Evolutionary conservation across 345 rosid genomes (phyloP).

Genomic region (Camelina neglecta): DNA sequence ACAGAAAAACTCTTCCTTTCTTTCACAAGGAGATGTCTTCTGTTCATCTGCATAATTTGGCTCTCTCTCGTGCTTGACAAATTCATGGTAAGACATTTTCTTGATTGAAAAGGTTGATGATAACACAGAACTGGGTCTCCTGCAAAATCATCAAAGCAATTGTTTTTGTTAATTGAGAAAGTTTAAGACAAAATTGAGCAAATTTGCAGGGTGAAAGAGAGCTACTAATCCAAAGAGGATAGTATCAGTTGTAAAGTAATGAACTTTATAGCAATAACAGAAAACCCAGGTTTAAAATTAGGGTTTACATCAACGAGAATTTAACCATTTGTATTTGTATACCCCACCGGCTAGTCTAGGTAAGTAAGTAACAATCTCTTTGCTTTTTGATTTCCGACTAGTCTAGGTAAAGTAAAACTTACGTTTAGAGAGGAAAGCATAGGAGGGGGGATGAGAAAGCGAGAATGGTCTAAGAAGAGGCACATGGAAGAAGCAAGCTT

Average conservation of each 20-base stretch:
- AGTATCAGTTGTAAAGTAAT: not conserved
- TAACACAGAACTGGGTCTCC: constrained; percentile 29
- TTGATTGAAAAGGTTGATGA: constrained; percentile 31
- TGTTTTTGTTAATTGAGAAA: not conserved
- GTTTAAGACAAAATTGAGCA: not conserved
- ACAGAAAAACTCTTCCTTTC: constrained; percentile 42
- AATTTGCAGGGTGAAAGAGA: constrained; percentile 21
- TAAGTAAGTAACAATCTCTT: constrained; percentile 13
- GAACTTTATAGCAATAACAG: constrained; percentile 23
- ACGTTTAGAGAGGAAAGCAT: constrained; percentile 23
- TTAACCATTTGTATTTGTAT: not conserved
- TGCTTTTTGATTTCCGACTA: not conserved
- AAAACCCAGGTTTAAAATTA: constrained; percentile 5
- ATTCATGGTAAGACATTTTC: constrained; percentile 32
- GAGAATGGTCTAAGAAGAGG: constrained; percentile 29
- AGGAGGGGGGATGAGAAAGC: constrained; percentile 25
- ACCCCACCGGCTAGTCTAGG: not conserved
- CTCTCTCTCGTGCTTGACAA: constrained; percentile 37
- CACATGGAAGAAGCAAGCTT: constrained; percentile 39
- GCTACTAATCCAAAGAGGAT: not conserved
- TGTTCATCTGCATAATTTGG: constrained; percentile 34
- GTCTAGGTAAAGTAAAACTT: constrained; percentile 13
- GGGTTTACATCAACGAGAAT: constrained; percentile 5
- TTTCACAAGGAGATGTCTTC: constrained; percentile 38
- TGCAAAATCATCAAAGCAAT: constrained; percentile 24